Conservation (phyloP, 2,329 filamentous ascomycete species). For the Cadophora sp. region DNA sequence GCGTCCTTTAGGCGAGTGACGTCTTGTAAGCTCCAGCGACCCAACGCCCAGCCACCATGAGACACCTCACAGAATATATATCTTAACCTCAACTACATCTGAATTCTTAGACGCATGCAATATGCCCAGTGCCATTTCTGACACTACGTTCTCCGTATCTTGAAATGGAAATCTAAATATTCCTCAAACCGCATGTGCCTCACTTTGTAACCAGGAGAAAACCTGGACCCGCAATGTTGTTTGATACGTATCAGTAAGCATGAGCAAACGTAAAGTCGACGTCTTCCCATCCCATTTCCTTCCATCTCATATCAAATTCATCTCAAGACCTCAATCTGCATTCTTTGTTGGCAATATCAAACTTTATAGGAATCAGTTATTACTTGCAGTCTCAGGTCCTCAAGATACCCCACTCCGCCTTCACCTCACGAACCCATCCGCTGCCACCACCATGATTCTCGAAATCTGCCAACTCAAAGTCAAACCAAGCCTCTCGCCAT, state of each 20-base stretch:
- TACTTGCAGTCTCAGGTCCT: neutral
- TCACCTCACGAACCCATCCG: neutral
- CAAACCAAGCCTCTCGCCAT: conserved; percentile 19
- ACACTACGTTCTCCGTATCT: neutral
- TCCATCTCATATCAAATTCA: neutral
- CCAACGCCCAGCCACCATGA: too few relatives aligned
- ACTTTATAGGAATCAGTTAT: neutral
- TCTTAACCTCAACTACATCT: neutral
- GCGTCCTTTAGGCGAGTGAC: too few relatives aligned
- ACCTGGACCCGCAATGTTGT: conserved; percentile 8
- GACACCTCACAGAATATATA: neutral
- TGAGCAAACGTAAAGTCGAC: neutral
- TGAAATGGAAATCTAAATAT: neutral
- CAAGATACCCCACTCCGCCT: too few relatives aligned
- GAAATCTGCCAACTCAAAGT: conserved; percentile 33
- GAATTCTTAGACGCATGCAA: neutral
- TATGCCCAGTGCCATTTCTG: neutral
- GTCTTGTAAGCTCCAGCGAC: too few relatives aligned
- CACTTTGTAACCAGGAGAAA: conserved; percentile 16
- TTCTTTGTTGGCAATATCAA: neutral
- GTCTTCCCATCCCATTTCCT: neutral
- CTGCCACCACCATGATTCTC: conserved; percentile 24
- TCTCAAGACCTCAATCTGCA: neutral
- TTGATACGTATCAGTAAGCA: neutral
- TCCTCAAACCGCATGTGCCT: conserved; percentile 15